phyloP scores from a whole-genome alignment of 257 asterid species.

The Scutellaria baicalensis region DNA sequence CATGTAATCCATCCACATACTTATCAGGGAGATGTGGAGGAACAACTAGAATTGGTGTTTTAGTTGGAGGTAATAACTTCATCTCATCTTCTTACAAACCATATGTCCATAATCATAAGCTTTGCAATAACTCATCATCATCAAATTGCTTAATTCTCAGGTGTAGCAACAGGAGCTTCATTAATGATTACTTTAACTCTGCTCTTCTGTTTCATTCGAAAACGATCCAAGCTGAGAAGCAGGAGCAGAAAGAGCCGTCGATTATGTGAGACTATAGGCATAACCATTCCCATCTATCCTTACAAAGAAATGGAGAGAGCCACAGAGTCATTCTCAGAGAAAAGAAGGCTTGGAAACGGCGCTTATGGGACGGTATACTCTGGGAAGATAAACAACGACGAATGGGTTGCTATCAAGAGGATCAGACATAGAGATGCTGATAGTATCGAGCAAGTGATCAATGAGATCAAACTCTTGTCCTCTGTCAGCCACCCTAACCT shows the following conservation, averaged over 20 bases:
- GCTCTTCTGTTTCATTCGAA: constrained; percentile 43
- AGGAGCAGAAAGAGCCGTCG: constrained; percentile 32
- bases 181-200: constrained; percentile 49
- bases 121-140: neutral
- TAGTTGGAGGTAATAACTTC: constrained; percentile 56
- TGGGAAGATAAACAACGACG: constrained; percentile 46
- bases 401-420: constrained; percentile 74
- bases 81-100: neutral
- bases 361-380: constrained; percentile 79
- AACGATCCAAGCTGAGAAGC: constrained; percentile 30
- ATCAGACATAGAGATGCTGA: constrained; percentile 39
- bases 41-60: constrained; percentile 62
- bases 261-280: constrained; percentile 54
- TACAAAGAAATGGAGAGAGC: constrained; percentile 72
- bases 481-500: constrained; percentile 74
- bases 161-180: constrained; percentile 56
- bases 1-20: constrained; percentile 66
- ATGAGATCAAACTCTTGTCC: constrained; percentile 76
- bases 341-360: constrained; percentile 60
- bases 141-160: constrained; percentile 29
- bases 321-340: constrained; percentile 62
- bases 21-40: constrained; percentile 81
- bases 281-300: constrained; percentile 50
- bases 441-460: constrained; percentile 56
- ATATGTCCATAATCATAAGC: neutral